Base-by-base conservation (phyloP, 108 stramenopile species). In the Bacterosira constricta region DNA sequence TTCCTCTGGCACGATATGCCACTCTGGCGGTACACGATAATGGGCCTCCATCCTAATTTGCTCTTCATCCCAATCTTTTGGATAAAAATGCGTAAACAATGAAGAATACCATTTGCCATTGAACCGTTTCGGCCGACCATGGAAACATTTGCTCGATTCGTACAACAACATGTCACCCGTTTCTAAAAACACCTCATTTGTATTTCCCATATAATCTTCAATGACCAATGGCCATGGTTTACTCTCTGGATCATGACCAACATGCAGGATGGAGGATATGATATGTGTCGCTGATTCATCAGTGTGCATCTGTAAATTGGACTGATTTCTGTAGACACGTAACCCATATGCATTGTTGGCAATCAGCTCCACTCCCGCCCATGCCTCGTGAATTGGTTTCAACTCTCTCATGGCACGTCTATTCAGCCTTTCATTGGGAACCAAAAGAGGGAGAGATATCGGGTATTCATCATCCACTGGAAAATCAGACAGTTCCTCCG, bases 131-230 rank as follows among this genome's bases (percentile, higher is more conserved):
- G 91, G 94, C 27, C 95, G 76, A 12, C 95, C 95, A 65, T 93
- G 95, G 41, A 88, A 87, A 51, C 80, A 85, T 73, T 90, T 90
- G 60, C 87, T 85, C 38, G 85, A 85, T 78, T 96, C 92, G 64
- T 96, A 96, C 42, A 96, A 79, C 27, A 93, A 41, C 63, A 96
- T 73, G 71, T 93, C 95, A 9, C 95, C 75, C 50, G 66, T 66
- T 45, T 67, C 68, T 31, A 75, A 70, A 26, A 41, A 55, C 15
- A 70, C 53, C 52, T 81, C 75, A 38, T 77, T 56, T 25, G 58
- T 63, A 52, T 71, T 79, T 38, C 89, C 89, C 12, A 79, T 41
- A 32, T 73, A 84, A 59, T 85, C 84, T 64, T 90, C 89, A 65
- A 90, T 87, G 15, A 78, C 77, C 60, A 75, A 56, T 18, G 69